These are phyloP conservation scores for Coemansia sp. DNA, from an alignment of 192 early-diverging fungal species.

Conservation along the genomic window DNA sequence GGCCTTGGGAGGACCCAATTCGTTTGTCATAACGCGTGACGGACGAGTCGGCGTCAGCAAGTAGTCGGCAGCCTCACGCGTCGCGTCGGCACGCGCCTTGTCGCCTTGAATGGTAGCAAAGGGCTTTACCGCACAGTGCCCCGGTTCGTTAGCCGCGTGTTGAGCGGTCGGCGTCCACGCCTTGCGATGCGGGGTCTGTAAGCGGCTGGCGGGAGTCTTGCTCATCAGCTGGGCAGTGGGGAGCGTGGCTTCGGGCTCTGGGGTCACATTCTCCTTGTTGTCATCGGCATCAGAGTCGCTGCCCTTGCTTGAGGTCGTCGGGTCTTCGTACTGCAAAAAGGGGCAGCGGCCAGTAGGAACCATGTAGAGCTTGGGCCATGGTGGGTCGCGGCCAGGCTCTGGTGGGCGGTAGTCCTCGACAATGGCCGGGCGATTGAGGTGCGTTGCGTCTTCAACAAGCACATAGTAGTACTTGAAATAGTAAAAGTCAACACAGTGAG, in stretches of 20 bases:
- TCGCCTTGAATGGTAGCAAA: background rate
- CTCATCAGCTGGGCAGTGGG: constrained; percentile 30
- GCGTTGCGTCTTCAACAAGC: constrained; percentile 48
- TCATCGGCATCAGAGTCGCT: constrained; percentile 44
- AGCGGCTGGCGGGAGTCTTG: constrained; percentile 46
- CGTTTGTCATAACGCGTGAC: constrained; percentile 6
- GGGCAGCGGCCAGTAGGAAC: constrained; percentile 54
- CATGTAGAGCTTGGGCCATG: constrained; percentile 58
- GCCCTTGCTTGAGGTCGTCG: constrained; percentile 52
- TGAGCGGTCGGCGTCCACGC: constrained; percentile 20
- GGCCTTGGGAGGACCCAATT: background rate
- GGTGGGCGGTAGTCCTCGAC: constrained; percentile 50
- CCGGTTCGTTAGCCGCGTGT: background rate
- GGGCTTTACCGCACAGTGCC: background rate
- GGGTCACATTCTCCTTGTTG: constrained; percentile 52
- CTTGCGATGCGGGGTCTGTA: constrained; percentile 27
- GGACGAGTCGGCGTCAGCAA: constrained; percentile 37
- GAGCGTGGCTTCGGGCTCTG: constrained; percentile 42
- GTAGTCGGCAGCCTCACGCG: background rate
- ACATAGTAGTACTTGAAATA: constrained; percentile 54
- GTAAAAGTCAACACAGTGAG: constrained; percentile 48
- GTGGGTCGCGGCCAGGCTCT: constrained; percentile 40
- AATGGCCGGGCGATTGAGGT: constrained; percentile 49
- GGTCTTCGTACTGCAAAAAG: constrained; percentile 56
- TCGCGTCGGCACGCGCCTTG: background rate